Evolutionary conservation across 768 basidiomycete species (phyloP).

Genomic region (Amanita rubescens): DNA sequence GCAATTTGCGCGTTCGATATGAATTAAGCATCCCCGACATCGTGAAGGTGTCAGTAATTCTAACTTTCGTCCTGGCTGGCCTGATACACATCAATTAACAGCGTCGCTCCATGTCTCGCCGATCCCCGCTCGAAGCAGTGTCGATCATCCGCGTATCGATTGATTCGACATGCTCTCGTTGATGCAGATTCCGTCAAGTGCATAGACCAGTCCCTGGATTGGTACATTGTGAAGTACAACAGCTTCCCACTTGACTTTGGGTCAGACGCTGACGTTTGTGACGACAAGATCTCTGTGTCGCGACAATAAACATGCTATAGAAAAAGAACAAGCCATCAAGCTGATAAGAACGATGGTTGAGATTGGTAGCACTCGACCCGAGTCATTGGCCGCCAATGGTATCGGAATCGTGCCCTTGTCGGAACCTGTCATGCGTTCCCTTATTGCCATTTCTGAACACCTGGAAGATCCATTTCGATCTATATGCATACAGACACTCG

Average conservation of each 20-base stretch:
- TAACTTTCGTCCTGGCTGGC: neutral
- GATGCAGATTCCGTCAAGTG: slow-evolving; percentile 62
- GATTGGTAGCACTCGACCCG: slow-evolving; percentile 54
- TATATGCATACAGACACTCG: slow-evolving; percentile 78
- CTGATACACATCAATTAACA: slow-evolving; percentile 24
- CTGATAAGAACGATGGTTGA: slow-evolving; percentile 79
- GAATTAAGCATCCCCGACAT: slow-evolving; percentile 64
- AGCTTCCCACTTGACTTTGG: neutral
- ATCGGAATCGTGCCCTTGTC: slow-evolving; percentile 53
- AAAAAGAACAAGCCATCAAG: slow-evolving; percentile 90
- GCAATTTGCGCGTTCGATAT: slow-evolving; percentile 68
- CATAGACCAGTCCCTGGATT: slow-evolving; percentile 68
- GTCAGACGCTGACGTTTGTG: slow-evolving; percentile 7
- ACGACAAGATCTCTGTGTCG: slow-evolving; percentile 69
- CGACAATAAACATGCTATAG: slow-evolving; percentile 74
- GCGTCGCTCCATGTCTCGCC: slow-evolving; percentile 70
- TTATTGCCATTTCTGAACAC: slow-evolving; percentile 92
- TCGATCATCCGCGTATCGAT: slow-evolving; percentile 76
- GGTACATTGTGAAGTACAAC: slow-evolving; percentile 81
- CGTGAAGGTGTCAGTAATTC: slow-evolving; percentile 57
- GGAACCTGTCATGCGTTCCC: slow-evolving; percentile 72
- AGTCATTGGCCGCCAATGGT: slow-evolving; percentile 35
- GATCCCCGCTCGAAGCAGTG: slow-evolving; percentile 67
- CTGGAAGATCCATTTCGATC: slow-evolving; percentile 82
- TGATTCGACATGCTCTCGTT: slow-evolving; percentile 72